Conservation (phyloP, 2,329 filamentous ascomycete genomes). For the Meredithiella fracta region DNA sequence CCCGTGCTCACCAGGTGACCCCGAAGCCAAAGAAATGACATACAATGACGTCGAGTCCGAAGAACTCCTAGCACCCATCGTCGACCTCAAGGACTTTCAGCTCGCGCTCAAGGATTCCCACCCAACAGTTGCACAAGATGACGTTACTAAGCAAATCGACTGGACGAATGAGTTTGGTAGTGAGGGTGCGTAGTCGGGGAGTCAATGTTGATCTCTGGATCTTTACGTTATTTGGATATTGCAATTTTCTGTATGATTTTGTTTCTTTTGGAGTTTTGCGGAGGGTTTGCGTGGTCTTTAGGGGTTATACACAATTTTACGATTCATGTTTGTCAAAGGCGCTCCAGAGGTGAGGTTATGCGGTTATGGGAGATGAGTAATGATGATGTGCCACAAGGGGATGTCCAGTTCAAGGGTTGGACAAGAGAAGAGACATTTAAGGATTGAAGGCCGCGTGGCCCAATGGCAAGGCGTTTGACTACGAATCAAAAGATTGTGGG, state of each 20-base stretch:
- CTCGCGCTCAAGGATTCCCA: constrained; percentile 77
- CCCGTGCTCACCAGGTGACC: constrained; percentile 84
- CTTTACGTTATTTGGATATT: neutral
- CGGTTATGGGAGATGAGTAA: neutral
- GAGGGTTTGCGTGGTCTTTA: neutral
- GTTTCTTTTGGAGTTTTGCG: constrained; percentile 3
- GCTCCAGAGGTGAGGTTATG: too few relatives aligned
- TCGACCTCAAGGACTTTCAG: constrained; percentile 81
- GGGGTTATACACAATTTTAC: neutral
- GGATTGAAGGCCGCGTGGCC: constrained; percentile 12
- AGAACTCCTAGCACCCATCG: constrained; percentile 66
- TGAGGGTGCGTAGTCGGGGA: constrained; percentile 44
- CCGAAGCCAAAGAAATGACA: constrained; percentile 76
- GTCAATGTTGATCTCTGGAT: neutral
- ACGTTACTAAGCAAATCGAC: constrained; percentile 68
- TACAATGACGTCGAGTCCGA: constrained; percentile 81
- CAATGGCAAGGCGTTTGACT: constrained; percentile 15
- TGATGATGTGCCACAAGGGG: neutral
- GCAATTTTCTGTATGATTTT: constrained; percentile 1
- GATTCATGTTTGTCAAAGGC: neutral
- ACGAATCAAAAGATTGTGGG: constrained; percentile 14
- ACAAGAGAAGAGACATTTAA: neutral
- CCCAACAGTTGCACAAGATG: constrained; percentile 78
- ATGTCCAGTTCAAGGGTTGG: neutral
- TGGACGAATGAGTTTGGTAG: constrained; percentile 96